Conservation (phyloP, 768 basidiomycete genomes). For the Hydnomerulius pinastri region DNA sequence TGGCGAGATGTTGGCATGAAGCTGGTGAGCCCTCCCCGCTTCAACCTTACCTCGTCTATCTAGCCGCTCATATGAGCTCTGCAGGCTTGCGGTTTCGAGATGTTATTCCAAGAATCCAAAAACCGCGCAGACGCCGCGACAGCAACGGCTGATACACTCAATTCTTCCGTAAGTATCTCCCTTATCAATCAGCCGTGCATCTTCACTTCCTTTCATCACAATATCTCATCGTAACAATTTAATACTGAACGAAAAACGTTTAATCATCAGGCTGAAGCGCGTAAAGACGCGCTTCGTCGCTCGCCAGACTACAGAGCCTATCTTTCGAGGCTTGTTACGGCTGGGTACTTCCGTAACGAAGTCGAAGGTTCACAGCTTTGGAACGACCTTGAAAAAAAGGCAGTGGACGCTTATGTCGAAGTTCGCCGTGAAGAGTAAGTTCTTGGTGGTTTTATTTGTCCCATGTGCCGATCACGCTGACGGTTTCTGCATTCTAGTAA, state of each 20-base stretch:
- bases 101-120: slow-evolving; percentile 88
- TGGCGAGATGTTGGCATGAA: slow-evolving; percentile 93
- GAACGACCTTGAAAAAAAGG: slow-evolving; percentile 72
- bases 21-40: slow-evolving; percentile 54
- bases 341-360: slow-evolving; percentile 80
- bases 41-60: not conserved
- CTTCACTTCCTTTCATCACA: not conserved
- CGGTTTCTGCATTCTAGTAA: slow-evolving; percentile 38
- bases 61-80: not conserved
- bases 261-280: slow-evolving; percentile 54
- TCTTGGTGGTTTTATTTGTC: not conserved
- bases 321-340: slow-evolving; percentile 59
- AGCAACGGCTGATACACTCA: slow-evolving; percentile 36
- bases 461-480: slow-evolving; percentile 2
- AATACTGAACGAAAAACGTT: not conserved
- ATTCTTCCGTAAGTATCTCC: slow-evolving; percentile 48
- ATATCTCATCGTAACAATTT: not conserved
- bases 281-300: slow-evolving; percentile 65
- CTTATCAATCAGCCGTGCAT: not conserved
- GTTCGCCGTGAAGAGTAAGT: slow-evolving; percentile 69
- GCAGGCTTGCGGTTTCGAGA: slow-evolving; percentile 95
- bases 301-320: slow-evolving; percentile 72
- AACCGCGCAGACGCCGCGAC: slow-evolving; percentile 45
- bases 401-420: slow-evolving; percentile 64
- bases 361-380: slow-evolving; percentile 76